Evolutionary conservation across 2,329 filamentous ascomycete genomes (phyloP).

Genomic region (Dryadomyces quercivorus): DNA sequence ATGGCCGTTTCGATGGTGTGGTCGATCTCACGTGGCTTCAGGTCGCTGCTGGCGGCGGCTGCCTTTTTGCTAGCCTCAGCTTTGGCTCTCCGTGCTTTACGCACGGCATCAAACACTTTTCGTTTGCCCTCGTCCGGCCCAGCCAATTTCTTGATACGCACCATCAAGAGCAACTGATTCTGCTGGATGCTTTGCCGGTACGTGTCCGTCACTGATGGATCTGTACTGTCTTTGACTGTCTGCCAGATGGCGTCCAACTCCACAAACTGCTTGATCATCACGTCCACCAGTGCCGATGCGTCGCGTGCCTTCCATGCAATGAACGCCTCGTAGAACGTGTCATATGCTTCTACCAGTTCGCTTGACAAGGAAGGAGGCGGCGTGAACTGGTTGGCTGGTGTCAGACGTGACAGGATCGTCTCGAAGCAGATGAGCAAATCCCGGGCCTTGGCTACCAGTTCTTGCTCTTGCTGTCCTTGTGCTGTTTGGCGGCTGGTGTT

Average conservation of each 20-base stretch:
- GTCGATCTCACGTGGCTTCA: constrained; percentile 54
- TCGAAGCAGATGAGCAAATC: constrained; percentile 72
- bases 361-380: constrained; percentile 50
- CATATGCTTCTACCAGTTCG: constrained; percentile 55
- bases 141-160: constrained; percentile 66
- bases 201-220: constrained; percentile 60
- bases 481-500: constrained; percentile 23
- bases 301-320: constrained; percentile 76
- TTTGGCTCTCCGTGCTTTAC: constrained; percentile 54
- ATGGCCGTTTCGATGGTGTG: constrained; percentile 25
- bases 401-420: constrained; percentile 54
- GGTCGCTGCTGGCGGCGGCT: constrained; percentile 40
- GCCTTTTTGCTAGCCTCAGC: constrained; percentile 46
- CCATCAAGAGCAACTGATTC: constrained; percentile 68
- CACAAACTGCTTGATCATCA: constrained; percentile 79
- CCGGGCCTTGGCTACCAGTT: constrained; percentile 64
- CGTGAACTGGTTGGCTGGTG: constrained; percentile 52
- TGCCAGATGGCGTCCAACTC: constrained; percentile 76
- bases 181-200: constrained; percentile 71
- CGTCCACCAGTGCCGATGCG: constrained; percentile 63
- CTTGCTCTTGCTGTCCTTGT: constrained; percentile 24
- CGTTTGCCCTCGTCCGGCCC: constrained; percentile 59
- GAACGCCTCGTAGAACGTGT: constrained; percentile 66
- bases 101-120: constrained; percentile 63
- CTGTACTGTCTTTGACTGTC: constrained; percentile 66